Conservation (phyloP, 345 rosid genomes). For the Melaleuca quinquenervia region DNA sequence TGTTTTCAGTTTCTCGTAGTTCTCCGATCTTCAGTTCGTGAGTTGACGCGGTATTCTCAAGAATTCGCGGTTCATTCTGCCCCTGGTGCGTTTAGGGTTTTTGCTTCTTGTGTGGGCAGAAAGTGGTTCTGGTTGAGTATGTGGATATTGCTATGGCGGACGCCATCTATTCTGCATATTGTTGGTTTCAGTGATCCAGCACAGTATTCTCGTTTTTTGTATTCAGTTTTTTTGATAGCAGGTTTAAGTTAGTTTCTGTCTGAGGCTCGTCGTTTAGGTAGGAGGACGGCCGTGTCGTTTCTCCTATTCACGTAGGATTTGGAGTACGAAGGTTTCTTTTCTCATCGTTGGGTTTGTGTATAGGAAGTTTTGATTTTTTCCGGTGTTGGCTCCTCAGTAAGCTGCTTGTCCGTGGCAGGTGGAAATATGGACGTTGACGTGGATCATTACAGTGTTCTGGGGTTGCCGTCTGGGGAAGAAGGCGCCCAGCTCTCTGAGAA, state of each 20-base stretch:
- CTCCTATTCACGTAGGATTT: not conserved
- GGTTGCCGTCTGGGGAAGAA: constrained; percentile 81
- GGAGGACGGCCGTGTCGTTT: too few relatives aligned
- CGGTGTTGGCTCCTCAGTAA: not conserved
- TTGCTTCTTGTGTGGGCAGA: not conserved
- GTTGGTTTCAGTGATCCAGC: not conserved
- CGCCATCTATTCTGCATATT: not conserved
- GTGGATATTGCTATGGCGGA: not conserved
- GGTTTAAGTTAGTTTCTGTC: too few relatives aligned
- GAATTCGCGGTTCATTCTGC: not conserved
- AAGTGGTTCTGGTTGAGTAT: not conserved
- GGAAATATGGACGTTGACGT: constrained; percentile 34
- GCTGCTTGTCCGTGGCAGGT: not conserved
- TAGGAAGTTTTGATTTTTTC: not conserved
- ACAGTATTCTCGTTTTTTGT: not conserved
- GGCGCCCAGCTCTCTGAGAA: constrained; percentile 58
- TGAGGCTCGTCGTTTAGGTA: too few relatives aligned
- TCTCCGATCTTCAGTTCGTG: not conserved
- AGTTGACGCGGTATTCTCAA: not conserved
- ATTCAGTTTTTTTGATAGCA: too few relatives aligned
- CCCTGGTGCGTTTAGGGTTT: not conserved
- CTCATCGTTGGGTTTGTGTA: not conserved
- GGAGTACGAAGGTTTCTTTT: not conserved
- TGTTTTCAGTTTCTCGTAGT: not conserved
- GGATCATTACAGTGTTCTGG: constrained; percentile 75